Evolutionary conservation across 257 asterid genomes (phyloP), one percentile per base, ranked within the genome.

Genomic region (Euphrasia confusa): DNA sequence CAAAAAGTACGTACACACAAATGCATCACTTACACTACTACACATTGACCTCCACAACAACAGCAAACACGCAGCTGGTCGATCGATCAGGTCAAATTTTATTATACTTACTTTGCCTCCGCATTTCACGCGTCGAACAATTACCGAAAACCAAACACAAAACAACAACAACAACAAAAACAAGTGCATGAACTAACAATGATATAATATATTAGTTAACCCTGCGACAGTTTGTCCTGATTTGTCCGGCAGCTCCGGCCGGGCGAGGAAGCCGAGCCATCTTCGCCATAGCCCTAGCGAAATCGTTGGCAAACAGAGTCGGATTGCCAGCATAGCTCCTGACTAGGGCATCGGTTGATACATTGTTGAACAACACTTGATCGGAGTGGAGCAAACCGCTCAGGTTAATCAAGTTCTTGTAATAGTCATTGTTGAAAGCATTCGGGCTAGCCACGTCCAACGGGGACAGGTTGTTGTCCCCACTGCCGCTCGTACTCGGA

Each of bases 211-310:
- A 32, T 72, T 66, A 87, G 44, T 88, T 88, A 7, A 67, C 30
- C 50, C 72, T 76, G 56, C 96, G 58, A 74, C 96, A 88, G 66
- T 83, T 78, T 17, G 73, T 67, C 73, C 96, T 71, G 72, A 88
- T 73, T 73, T 87, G 88, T 18, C 96, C 94, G 53, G 65, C 77
- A 28, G 87, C 69, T 5, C 89, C 90, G 0, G 87, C 81, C 10
- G 79, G 84, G 0, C 92, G 95, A 71, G 83, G 79, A 10, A 88
- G 84, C 32, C 82, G 85, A 7, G 80, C 72, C 95, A 88, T 85
- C 70, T 73, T 83, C 6, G 85, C 79, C 95, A 88, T 88, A 3
- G 96, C 95, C 24, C 27, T 69, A 0, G 86, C 95, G 28, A 88
- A 88, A 50, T 88, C 96, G 2, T 70, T 66, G 68, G 67, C 69